phyloP scores from a whole-genome alignment of 2,329 filamentous ascomycete species.

The Pseudocercospora pini-densiflorae region DNA sequence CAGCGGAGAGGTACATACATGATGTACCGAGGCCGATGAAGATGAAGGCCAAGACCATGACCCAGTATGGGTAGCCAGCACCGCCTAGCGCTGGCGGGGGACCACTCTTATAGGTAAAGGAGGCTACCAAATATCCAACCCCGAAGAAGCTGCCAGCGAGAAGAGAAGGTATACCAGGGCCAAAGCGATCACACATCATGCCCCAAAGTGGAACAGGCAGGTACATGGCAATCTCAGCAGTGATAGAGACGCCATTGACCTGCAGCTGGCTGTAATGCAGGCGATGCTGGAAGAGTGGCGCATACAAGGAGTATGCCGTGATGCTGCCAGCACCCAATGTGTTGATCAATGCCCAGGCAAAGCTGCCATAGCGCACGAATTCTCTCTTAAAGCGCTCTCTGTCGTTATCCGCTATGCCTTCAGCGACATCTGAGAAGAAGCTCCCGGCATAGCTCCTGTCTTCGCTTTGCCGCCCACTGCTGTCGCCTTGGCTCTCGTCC shows the following conservation, averaged over 20 bases:
- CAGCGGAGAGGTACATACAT: slow-evolving; percentile 84
- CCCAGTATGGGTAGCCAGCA: slow-evolving; percentile 70
- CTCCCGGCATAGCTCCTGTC: slow-evolving; percentile 54
- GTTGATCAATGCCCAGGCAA: slow-evolving; percentile 64
- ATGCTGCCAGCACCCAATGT: slow-evolving; percentile 88
- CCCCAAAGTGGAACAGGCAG: slow-evolving; percentile 88
- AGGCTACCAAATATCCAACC: slow-evolving; percentile 80
- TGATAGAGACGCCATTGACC: slow-evolving; percentile 88
- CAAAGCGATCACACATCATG: slow-evolving; percentile 87
- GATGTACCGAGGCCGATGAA: slow-evolving; percentile 82
- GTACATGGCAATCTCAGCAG: slow-evolving; percentile 86
- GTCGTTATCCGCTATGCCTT: slow-evolving; percentile 63
- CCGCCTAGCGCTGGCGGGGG: slow-evolving; percentile 57
- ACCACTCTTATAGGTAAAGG: slow-evolving; percentile 71
- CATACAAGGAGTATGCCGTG: slow-evolving; percentile 92
- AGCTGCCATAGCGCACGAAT: slow-evolving; percentile 59
- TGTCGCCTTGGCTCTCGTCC: slow-evolving; percentile 35
- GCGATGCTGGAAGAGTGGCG: slow-evolving; percentile 82
- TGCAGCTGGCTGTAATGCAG: slow-evolving; percentile 89
- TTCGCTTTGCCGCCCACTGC: slow-evolving; percentile 42
- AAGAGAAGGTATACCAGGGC: slow-evolving; percentile 76
- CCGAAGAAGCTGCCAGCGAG: slow-evolving; percentile 76
- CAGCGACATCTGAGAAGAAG: slow-evolving; percentile 65
- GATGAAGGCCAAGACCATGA: slow-evolving; percentile 86
- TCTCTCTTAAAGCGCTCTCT: slow-evolving; percentile 58